Evolutionary conservation across 768 basidiomycete species (phyloP).

Genomic region (Solioccasus polychromus): DNA sequence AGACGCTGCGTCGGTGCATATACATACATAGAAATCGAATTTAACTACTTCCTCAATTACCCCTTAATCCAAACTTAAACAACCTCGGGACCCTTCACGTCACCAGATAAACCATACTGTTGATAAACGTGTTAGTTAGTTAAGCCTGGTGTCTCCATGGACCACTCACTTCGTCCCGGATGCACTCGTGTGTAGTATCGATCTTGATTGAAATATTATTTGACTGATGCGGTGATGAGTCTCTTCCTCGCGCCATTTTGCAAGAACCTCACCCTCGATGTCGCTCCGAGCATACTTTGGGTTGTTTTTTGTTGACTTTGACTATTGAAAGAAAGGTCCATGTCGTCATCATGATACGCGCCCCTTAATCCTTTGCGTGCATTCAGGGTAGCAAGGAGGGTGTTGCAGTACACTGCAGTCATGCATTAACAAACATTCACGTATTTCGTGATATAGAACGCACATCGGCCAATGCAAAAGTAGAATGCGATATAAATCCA

Average conservation of each 20-base stretch:
- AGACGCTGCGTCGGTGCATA: no score
- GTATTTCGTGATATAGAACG: conserved; percentile 21
- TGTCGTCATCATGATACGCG: conserved; percentile 3
- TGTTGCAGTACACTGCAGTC: conserved; percentile 52
- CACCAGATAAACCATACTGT: neutral
- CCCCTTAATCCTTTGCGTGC: conserved; percentile 46
- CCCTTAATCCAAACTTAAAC: conserved; percentile 1
- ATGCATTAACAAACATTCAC: neutral
- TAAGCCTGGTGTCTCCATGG: no score
- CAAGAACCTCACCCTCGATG: neutral
- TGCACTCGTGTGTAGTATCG: conserved; percentile 55
- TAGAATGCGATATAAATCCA: conserved; percentile 61
- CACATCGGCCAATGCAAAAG: conserved; percentile 57
- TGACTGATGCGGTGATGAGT: conserved; percentile 15
- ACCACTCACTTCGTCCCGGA: conserved; percentile 36
- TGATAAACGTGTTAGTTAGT: neutral
- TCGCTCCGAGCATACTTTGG: neutral
- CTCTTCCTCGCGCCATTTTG: neutral
- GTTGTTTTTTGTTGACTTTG: conserved; percentile 6
- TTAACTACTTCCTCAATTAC: no score
- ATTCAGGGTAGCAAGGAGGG: conserved; percentile 59
- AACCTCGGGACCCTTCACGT: conserved; percentile 9
- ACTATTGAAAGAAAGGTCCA: conserved; percentile 17
- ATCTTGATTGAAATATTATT: conserved; percentile 64
- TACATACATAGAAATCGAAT: no score